Evolutionary conservation across 495 filamentous ascomycete genomes (phyloP).

Genomic region (Aspergillus asperescens): DNA sequence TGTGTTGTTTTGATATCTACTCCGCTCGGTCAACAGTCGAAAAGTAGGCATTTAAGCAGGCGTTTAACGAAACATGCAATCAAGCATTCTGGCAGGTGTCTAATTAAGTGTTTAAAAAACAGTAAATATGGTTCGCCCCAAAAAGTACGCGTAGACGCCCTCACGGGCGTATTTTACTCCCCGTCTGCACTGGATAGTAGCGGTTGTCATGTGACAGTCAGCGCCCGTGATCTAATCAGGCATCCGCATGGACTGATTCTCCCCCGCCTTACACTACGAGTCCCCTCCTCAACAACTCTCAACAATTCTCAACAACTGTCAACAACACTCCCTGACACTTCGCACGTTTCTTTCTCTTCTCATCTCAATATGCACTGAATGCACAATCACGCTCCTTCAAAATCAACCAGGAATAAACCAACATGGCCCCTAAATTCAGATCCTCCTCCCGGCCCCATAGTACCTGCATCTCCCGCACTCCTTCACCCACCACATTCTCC

Average conservation of each 20-base stretch:
- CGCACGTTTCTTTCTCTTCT: neutral
- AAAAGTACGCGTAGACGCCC: too few species aligned
- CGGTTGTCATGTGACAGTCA: too few species aligned
- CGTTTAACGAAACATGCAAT: too few species aligned
- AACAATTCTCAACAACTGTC: neutral
- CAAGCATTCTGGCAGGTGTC: too few species aligned
- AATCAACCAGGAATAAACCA: neutral
- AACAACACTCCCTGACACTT: neutral
- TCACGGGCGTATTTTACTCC: too few species aligned
- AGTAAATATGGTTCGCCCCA: too few species aligned
- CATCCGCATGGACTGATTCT: neutral
- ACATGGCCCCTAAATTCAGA: constrained; percentile 19
- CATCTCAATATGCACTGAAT: neutral
- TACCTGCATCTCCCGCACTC: constrained; percentile 11
- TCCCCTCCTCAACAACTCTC: neutral
- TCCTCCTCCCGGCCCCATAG: constrained; percentile 14
- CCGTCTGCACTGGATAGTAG: too few species aligned
- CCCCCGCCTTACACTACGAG: neutral
- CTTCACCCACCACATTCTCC: constrained; percentile 10
- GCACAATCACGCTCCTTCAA: constrained; percentile 1
- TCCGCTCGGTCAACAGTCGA: too few species aligned
- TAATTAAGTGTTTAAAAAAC: too few species aligned
- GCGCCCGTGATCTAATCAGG: constrained; percentile 3
- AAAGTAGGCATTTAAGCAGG: too few species aligned
- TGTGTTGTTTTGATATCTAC: too few species aligned